Evolutionary conservation across 768 basidiomycete genomes (phyloP), one percentile per base, ranked within the genome.

Genomic region (Naematelia aurantialba): DNA sequence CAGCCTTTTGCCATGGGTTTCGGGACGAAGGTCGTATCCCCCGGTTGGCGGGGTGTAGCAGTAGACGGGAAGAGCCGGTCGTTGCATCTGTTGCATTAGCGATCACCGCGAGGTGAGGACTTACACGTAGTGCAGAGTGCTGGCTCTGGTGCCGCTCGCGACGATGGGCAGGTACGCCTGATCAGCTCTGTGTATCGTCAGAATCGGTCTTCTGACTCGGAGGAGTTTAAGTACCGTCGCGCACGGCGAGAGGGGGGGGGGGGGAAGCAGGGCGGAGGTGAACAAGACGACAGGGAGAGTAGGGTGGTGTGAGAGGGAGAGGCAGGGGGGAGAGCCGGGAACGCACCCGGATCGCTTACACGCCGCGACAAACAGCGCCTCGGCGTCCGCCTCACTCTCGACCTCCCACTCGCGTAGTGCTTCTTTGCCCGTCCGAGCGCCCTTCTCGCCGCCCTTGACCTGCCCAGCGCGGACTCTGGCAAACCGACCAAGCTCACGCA

Each of bases 111-210:
- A n/a, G n/a, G 0, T 34, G 42, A 12, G 5, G 30, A 62, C 74
- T 67, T 45, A 75, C 74, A 77, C 76, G 77, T 97, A 97, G 71
- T 97, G 93, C 3, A 98, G 80, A 0, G 91, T 96, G 0, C 90
- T 87, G 2, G 92, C 91, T 19, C 90, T 83, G 1, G 84, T 84
- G 0, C 91, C 87, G 0, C 88, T 86, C 0, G 94, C 94, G 1
- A 92, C 89, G 54, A 96, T 96, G 1, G 94, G 92, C 5, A 89
- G 81, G 76, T 98, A 97, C 0, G 92, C 90, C 78, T 93, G 91
- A 52, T 88, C 82, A 1, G 91, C 81, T 17, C 91, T 93, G 49
- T n/a, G 30, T 14, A 25, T 27, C 52, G 52, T 24, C 50, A 55
- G 27, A 27, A 34, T 50, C 27, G 34, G 19, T 34, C 17, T 24